Base-by-base conservation (phyloP, 1,139 yeast species). In the Sugiyamaella xylanicola region DNA sequence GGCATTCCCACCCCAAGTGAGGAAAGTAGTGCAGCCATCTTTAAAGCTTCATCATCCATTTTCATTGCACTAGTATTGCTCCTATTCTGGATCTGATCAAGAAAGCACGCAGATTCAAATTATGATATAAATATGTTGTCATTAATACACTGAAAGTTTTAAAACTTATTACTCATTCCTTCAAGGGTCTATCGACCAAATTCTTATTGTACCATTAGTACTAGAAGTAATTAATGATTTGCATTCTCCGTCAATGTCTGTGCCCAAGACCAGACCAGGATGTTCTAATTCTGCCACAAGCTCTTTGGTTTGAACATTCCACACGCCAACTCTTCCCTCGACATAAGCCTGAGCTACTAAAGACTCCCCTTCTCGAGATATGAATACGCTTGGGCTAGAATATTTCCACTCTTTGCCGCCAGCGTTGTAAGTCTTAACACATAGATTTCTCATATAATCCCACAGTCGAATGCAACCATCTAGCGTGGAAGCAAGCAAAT, bases 401-500 rank as follows among this genome's bases (percentile, higher is more conserved):
- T 59, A 63, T 55, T 63, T 62, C 55, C 53, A 61, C 56, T 76
- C 77, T 49, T 74, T 27, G 29, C 55, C 59, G 16, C 53, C 61
- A 42, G 59, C 59, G 55, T 58, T 60, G 58, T 58, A 66, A 46
- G 67, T 70, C 56, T 61, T 69, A 59, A 55, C 68, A 57, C 27
- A 84, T 81, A 53, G 70, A 63, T 64, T 67, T 50, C 56, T 61
- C 61, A 64, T 72, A 66, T 80, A 89, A 1, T 96, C 87, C 73
- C 91, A 89, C 51, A 90, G 83, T 11, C 91, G 91, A 2, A 91
- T 76, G 7, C 80, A 76, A 2, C 96, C 96, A 69, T 92, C 97
- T 57, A 89, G 75, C 19, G 96, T 85, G 27, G 91, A 83, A 37
- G 95, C 87, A 48, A 92, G 73, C 4, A 93, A 77, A 65, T 82